These are phyloP conservation scores for Platanthera guangdongensis DNA, from an alignment of 106 monocot genomes.

Conservation along the genomic window DNA sequence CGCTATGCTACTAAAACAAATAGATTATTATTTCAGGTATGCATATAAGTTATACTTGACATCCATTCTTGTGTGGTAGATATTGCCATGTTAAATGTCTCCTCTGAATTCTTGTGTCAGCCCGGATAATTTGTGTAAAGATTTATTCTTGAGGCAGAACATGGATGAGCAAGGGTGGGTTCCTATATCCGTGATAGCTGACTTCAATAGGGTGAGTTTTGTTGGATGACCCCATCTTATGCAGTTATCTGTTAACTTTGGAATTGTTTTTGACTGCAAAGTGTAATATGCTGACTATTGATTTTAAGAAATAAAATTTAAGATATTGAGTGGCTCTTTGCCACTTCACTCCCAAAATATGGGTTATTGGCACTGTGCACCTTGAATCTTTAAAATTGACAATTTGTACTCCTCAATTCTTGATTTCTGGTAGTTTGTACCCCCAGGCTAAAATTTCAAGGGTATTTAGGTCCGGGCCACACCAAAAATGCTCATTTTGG, in stretches of 20 bases:
- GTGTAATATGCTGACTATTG: neutral
- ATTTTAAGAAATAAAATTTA: neutral
- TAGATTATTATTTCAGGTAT: constrained; percentile 96
- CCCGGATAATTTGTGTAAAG: constrained; percentile 72
- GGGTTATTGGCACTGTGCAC: too few relatives aligned
- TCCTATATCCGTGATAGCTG: constrained; percentile 65
- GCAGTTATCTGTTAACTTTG: neutral
- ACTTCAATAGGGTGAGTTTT: constrained; percentile 66
- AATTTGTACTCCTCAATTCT: too few relatives aligned
- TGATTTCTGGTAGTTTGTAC: too few relatives aligned
- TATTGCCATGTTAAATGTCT: neutral
- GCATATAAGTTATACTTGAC: neutral
- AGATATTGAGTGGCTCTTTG: neutral
- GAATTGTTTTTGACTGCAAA: neutral
- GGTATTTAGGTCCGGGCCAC: too few relatives aligned
- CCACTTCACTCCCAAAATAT: too few relatives aligned
- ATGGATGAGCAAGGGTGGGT: constrained; percentile 98
- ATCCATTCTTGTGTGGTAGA: constrained; percentile 1
- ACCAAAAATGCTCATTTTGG: too few relatives aligned
- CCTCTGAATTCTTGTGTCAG: constrained; percentile 30
- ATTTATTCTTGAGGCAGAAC: constrained; percentile 56
- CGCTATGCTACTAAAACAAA: constrained; percentile 48
- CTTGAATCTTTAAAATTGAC: too few relatives aligned
- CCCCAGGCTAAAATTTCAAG: too few relatives aligned
- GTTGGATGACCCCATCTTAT: neutral